phyloP scores from a whole-genome alignment of 2,329 filamentous ascomycete genomes.

The Penicillium sp. region DNA sequence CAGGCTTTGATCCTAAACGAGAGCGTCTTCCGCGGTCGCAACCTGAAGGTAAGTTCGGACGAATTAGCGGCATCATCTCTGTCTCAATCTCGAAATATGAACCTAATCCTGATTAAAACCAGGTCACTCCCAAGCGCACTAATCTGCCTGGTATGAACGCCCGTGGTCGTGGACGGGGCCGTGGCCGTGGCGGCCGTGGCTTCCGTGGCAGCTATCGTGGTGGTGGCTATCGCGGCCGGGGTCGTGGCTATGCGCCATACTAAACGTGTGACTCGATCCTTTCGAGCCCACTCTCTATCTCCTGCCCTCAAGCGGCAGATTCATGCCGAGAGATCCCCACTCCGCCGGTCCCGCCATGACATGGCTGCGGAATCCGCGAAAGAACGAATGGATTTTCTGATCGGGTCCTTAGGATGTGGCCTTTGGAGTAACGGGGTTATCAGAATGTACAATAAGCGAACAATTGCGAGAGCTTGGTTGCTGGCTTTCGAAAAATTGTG shows the following conservation, averaged over 20 bases:
- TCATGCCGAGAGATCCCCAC: background rate
- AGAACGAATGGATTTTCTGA: background rate
- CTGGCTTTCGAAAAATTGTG: background rate
- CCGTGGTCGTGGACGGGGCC: constrained; percentile 61
- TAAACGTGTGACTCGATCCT: constrained; percentile 23
- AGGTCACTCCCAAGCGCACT: constrained; percentile 89
- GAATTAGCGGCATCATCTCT: background rate
- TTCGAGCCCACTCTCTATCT: background rate
- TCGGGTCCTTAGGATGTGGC: constrained; percentile 1
- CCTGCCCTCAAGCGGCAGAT: background rate
- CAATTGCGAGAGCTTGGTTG: constrained; percentile 16
- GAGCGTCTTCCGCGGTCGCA: constrained; percentile 89
- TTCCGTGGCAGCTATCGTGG: constrained; percentile 55
- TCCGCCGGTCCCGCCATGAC: background rate
- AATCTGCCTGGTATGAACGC: constrained; percentile 87
- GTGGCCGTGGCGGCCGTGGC: constrained; percentile 52
- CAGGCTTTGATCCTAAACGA: constrained; percentile 95
- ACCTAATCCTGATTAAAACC: constrained; percentile 30
- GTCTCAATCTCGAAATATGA: background rate
- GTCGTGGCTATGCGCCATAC: constrained; percentile 48
- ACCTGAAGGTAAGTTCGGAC: constrained; percentile 74
- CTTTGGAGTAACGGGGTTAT: constrained; percentile 31
- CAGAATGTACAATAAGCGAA: constrained; percentile 36
- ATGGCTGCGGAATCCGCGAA: background rate
- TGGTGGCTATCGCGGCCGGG: constrained; percentile 51